Conservation (phyloP, 169 alveolate species). For the Plasmodium falciparum region DNA sequence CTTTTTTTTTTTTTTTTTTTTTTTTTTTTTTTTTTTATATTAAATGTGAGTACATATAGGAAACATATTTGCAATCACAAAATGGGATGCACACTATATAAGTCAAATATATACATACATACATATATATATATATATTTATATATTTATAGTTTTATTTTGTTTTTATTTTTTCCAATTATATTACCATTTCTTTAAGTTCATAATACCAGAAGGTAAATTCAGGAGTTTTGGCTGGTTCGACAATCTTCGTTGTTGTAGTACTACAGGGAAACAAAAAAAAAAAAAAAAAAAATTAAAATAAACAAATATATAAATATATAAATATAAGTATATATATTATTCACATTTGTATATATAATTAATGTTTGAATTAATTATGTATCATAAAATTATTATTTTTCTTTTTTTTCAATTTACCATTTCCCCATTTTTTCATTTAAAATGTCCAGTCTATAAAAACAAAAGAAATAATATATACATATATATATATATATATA, state of each 20-base stretch:
- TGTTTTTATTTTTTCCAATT: neutral
- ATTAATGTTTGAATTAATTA: neutral
- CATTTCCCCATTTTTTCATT: conserved; percentile 75
- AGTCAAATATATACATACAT: neutral
- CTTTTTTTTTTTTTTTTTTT: no score
- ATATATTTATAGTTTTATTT: neutral
- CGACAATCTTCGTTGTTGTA: conserved; percentile 27
- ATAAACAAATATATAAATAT: neutral
- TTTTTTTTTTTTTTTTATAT: neutral
- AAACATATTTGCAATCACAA: neutral
- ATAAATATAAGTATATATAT: neutral
- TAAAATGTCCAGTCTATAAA: conserved; percentile 27
- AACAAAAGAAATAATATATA: neutral
- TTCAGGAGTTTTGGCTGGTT: conserved; percentile 53
- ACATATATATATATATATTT: neutral
- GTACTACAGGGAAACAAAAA: conserved; percentile 7
- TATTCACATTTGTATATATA: no score
- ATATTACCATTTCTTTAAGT: conserved; percentile 56
- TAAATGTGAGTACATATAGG: neutral
- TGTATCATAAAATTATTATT: no score
- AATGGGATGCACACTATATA: no score
- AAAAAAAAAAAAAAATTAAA: neutral
- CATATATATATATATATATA: neutral
- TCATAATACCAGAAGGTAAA: conserved; percentile 55
- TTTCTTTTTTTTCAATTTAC: conserved; percentile 6